A percentile compares a stretch with the other conserved stretches of the same genome.
These are phyloP conservation scores for Pseudogymnoascus sp. DNA, from an alignment of 2,329 filamentous ascomycete genomes.

Conservation along the genomic window DNA sequence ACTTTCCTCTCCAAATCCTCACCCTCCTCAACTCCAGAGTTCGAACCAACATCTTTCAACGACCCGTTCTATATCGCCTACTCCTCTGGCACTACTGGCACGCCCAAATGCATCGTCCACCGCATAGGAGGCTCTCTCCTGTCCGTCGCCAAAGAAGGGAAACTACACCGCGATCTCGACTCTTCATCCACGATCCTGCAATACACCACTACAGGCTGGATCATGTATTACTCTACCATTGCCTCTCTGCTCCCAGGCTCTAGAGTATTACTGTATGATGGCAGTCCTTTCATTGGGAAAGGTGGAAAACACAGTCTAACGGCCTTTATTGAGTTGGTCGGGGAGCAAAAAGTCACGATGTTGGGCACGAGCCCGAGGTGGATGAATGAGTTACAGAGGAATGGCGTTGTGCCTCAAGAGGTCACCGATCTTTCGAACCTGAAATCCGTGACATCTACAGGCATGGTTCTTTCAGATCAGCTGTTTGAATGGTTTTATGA, in stretches of 20 bases:
- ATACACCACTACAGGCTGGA: slow-evolving; percentile 68
- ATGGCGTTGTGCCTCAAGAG: slow-evolving; percentile 51
- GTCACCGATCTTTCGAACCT: slow-evolving; percentile 50
- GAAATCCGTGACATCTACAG: slow-evolving; percentile 58
- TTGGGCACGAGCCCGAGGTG: slow-evolving; percentile 71
- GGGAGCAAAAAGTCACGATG: slow-evolving; percentile 57
- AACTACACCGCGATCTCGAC: slow-evolving; percentile 40
- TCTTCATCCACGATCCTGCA: slow-evolving; percentile 41
- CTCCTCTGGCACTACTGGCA: slow-evolving; percentile 71
- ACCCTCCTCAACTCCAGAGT: slow-evolving; percentile 13
- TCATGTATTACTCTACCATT: slow-evolving; percentile 69
- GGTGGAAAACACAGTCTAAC: slow-evolving; percentile 48
- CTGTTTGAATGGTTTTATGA: slow-evolving; percentile 73
- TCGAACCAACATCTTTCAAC: slow-evolving; percentile 30
- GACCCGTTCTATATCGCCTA: slow-evolving; percentile 75
- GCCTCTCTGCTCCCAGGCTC: slow-evolving; percentile 51
- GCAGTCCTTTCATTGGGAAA: slow-evolving; percentile 54
- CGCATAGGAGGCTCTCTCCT: slow-evolving; percentile 57
- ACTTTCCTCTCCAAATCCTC: slow-evolving; percentile 33
- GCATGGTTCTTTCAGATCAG: slow-evolving; percentile 71
- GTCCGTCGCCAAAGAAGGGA: slow-evolving; percentile 51
- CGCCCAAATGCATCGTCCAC: slow-evolving; percentile 80
- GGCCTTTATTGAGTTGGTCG: slow-evolving; percentile 54
- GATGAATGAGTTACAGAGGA: slow-evolving; percentile 63
- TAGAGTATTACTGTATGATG: slow-evolving; percentile 67